These are phyloP conservation scores for Pouteria glomerata DNA, from an alignment of 148 eudicot genomes.

Conservation along the genomic window DNA sequence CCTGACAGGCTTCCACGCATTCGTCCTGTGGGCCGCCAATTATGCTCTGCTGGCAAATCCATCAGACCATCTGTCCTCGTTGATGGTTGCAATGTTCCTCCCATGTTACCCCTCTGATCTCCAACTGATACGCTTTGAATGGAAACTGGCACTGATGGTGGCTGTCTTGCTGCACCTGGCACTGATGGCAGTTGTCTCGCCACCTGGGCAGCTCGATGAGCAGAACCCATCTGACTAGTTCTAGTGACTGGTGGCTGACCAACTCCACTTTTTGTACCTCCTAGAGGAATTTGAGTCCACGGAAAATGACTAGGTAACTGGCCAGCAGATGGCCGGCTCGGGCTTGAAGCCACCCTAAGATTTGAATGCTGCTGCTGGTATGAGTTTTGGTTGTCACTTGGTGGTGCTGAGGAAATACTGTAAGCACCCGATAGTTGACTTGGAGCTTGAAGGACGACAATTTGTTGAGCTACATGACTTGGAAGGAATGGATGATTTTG, in stretches of 20 bases:
- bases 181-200: slow-evolving; percentile 16
- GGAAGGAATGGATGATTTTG: too few relatives aligned
- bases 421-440: slow-evolving; percentile 5
- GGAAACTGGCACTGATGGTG: slow-evolving; percentile 17
- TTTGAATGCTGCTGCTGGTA: slow-evolving; percentile 26
- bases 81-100: slow-evolving; percentile 25
- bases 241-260: slow-evolving; percentile 18
- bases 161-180: slow-evolving; percentile 26
- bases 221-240: slow-evolving; percentile 25
- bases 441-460: too few relatives aligned
- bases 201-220: slow-evolving; percentile 31
- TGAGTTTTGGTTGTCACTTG: slow-evolving; percentile 16
- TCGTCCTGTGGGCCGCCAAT: slow-evolving; percentile 65
- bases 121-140: slow-evolving; percentile 11
- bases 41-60: slow-evolving; percentile 40
- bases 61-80: slow-evolving; percentile 32
- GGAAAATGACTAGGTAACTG: slow-evolving; percentile 14
- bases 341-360: slow-evolving; percentile 36
- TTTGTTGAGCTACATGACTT: slow-evolving; percentile 16
- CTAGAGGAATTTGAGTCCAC: slow-evolving; percentile 26
- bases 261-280: slow-evolving; percentile 16
- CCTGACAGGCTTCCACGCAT: slow-evolving; percentile 90
- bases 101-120: slow-evolving; percentile 27
- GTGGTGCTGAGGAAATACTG: too few relatives aligned
- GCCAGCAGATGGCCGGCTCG: slow-evolving; percentile 31